Conservation (phyloP, 768 basidiomycete species). For the Tylopilus sp. region DNA sequence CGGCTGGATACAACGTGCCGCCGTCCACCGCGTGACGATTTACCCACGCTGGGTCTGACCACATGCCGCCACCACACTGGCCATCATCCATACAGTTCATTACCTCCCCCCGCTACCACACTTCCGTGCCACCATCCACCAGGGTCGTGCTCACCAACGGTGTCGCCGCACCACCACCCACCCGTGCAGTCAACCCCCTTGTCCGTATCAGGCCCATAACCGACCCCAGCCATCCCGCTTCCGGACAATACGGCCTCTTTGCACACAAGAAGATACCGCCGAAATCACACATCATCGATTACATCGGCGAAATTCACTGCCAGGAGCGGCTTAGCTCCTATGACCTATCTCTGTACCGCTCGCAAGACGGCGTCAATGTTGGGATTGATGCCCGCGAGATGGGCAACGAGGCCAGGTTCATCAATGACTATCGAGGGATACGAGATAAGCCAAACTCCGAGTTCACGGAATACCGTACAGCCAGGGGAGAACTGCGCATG, state of each 20-base stretch:
- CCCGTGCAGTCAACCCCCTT: conserved; percentile 21
- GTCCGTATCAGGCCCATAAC: conserved; percentile 59
- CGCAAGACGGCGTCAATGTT: conserved; percentile 53
- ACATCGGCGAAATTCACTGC: conserved; percentile 81
- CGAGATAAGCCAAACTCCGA: conserved; percentile 61
- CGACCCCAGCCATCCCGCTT: conserved; percentile 63
- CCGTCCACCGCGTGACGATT: conserved; percentile 5
- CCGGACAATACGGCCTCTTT: conserved; percentile 79
- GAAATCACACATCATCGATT: conserved; percentile 70
- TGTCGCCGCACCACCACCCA: background rate
- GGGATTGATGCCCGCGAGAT: conserved; percentile 72
- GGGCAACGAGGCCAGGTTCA: conserved; percentile 87
- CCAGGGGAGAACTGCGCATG: conserved; percentile 67
- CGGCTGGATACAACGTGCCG: conserved; percentile 18
- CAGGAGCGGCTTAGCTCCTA: conserved; percentile 73
- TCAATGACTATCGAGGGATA: conserved; percentile 91
- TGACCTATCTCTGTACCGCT: conserved; percentile 76
- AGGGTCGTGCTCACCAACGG: conserved; percentile 37
- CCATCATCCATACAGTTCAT: conserved; percentile 57
- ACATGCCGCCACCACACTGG: conserved; percentile 38
- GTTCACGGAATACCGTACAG: conserved; percentile 56
- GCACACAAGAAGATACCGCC: conserved; percentile 67
- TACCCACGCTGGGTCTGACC: conserved; percentile 31
- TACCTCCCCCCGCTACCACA: conserved; percentile 47
- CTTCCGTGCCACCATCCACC: conserved; percentile 48